Conservation (phyloP, 306 rosid species). For the Erythrophleum fordii region DNA sequence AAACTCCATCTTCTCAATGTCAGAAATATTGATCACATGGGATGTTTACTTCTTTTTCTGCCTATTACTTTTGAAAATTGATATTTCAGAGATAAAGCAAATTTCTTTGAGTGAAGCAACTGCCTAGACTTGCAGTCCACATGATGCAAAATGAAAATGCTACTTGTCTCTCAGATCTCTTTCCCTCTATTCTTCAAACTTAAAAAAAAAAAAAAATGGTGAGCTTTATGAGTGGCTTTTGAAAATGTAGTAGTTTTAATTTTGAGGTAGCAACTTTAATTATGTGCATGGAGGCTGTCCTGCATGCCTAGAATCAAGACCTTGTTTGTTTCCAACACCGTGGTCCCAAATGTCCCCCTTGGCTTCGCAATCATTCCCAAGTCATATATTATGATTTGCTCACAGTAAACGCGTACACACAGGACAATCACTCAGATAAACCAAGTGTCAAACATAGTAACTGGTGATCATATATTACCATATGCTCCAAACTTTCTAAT, state of each 20-base stretch:
- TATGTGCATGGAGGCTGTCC: constrained; percentile 50
- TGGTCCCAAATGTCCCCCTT: constrained; percentile 56
- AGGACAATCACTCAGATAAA: background rate
- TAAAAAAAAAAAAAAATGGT: background rate
- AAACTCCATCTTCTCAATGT: too few relatives aligned
- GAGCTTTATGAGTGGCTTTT: constrained; percentile 43
- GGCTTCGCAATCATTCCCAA: constrained; percentile 29
- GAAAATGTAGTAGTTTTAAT: constrained; percentile 43
- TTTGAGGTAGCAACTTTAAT: constrained; percentile 47
- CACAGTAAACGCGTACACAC: constrained; percentile 18
- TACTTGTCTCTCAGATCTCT: background rate
- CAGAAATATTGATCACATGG: too few relatives aligned
- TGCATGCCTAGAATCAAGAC: constrained; percentile 55
- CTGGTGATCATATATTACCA: background rate
- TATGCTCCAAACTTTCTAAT: constrained; percentile 34
- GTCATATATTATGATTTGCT: constrained; percentile 41
- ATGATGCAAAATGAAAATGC: background rate
- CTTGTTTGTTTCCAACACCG: constrained; percentile 52
- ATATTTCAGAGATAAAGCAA: background rate
- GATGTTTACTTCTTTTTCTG: too few relatives aligned
- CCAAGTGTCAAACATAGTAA: constrained; percentile 33
- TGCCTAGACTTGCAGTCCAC: background rate
- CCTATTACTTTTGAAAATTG: background rate
- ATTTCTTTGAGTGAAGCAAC: background rate
- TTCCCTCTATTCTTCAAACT: background rate